A percentile compares a stretch with the other conserved stretches of the same genome.
phyloP scores from a whole-genome alignment of 371 early-diverging fungal genomes.

The Zopfochytrium polystomum region DNA sequence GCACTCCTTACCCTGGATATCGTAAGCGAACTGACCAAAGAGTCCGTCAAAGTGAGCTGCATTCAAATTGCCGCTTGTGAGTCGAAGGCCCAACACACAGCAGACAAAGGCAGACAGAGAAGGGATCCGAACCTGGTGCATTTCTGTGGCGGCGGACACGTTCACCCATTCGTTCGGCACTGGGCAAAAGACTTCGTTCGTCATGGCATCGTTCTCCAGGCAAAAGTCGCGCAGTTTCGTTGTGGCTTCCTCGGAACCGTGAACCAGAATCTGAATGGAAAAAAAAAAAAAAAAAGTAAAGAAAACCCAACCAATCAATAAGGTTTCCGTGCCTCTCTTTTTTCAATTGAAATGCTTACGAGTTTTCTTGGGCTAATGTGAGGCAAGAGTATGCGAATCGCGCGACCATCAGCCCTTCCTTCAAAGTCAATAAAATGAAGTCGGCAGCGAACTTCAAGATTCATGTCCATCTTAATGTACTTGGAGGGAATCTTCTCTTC shows the following conservation, averaged over 20 bases:
- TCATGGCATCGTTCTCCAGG: conserved; percentile 58
- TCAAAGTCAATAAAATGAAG: conserved; percentile 85
- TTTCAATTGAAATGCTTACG: conserved; percentile 45
- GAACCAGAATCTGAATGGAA: conserved; percentile 68
- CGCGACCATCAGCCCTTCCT: conserved; percentile 84
- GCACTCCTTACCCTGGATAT: conserved; percentile 60
- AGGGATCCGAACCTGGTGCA: conserved; percentile 61
- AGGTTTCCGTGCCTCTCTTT: not conserved
- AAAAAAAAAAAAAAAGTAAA: conserved; percentile 7
- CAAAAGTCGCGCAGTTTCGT: conserved; percentile 60
- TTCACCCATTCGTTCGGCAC: conserved; percentile 76
- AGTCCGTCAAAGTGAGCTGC: conserved; percentile 75
- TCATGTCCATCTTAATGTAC: conserved; percentile 57
- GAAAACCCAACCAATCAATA: too few species aligned
- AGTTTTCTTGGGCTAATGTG: conserved; percentile 81
- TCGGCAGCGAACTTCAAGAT: conserved; percentile 65
- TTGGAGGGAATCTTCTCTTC: conserved; percentile 65
- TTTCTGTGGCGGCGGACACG: conserved; percentile 83
- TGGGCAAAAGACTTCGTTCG: conserved; percentile 81
- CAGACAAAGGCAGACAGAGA: not conserved
- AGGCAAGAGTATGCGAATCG: conserved; percentile 80
- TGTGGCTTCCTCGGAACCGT: conserved; percentile 71
- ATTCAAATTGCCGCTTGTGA: too few species aligned
- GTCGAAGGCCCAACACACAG: too few species aligned
- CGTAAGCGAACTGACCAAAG: conserved; percentile 73